Percentiles rank a stretch among this genome's conserved stretches.
Conservation (phyloP, 768 basidiomycete genomes). For the Lactifluus subvellereus region DNA sequence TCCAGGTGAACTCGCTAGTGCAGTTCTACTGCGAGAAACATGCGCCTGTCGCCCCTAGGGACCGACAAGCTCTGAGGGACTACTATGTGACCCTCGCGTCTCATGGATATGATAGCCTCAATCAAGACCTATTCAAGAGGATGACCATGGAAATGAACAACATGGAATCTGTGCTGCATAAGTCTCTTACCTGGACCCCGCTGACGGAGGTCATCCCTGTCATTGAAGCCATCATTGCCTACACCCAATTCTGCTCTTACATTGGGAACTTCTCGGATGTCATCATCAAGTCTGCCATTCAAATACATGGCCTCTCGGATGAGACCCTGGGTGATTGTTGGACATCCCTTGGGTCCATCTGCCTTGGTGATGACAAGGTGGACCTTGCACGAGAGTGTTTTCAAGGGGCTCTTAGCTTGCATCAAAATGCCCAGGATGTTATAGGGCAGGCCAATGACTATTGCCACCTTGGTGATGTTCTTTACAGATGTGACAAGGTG, state of each 20-base stretch:
- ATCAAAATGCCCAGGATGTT: conserved; percentile 9
- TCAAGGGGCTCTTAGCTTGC: not conserved
- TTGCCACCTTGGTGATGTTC: conserved; percentile 15
- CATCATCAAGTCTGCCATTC: not conserved
- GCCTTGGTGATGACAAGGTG: conserved; percentile 1
- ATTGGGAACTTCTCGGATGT: conserved; percentile 16
- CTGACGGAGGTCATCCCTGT: conserved; percentile 4
- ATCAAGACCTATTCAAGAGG: conserved; percentile 2
- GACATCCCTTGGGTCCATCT: conserved; percentile 5
- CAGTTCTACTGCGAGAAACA: conserved; percentile 14
- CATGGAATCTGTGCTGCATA: conserved; percentile 9
- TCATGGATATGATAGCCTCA: conserved; percentile 14
- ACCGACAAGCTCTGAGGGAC: conserved; percentile 8
- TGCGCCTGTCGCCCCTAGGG: not conserved
- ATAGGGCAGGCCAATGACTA: conserved; percentile 18
- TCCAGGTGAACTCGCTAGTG: conserved; percentile 21
- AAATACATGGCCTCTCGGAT: not conserved
- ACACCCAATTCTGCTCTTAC: conserved; percentile 14
- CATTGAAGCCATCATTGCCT: conserved; percentile 14
- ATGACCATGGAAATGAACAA: conserved; percentile 19
- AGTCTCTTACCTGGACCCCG: conserved; percentile 10
- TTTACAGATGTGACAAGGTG: conserved; percentile 8
- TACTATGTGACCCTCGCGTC: conserved; percentile 15
- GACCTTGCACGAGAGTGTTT: not conserved
- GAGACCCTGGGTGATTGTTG: conserved; percentile 10